These are phyloP conservation scores for Amoebophrya sp. DNA, from an alignment of 169 alveolate species.

Conservation along the genomic window DNA sequence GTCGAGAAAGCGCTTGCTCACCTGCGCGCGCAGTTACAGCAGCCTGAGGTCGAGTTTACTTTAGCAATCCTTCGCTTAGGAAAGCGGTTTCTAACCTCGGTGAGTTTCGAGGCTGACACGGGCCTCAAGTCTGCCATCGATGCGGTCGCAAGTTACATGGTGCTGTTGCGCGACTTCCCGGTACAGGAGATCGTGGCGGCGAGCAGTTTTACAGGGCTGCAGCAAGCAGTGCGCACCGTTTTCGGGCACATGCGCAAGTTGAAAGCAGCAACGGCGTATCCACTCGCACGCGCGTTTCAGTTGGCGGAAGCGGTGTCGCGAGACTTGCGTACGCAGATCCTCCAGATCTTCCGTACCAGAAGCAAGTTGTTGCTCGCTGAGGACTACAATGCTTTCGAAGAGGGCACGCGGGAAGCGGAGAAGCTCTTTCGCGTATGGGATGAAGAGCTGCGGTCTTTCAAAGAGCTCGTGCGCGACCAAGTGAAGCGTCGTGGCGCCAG, in stretches of 20 bases:
- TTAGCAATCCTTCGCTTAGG: constrained; percentile 68
- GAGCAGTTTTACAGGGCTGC: constrained; percentile 69
- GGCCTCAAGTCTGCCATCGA: constrained; percentile 81
- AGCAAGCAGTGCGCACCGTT: constrained; percentile 75
- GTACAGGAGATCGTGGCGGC: constrained; percentile 84
- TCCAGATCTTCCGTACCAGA: constrained; percentile 53
- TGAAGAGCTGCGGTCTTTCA: constrained; percentile 75
- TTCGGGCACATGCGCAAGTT: constrained; percentile 81
- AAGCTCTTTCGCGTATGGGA: constrained; percentile 81
- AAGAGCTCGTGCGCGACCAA: constrained; percentile 69
- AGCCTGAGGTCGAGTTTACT: constrained; percentile 76
- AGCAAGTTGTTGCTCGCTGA: constrained; percentile 67
- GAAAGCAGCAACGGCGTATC: constrained; percentile 74
- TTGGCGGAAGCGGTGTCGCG: constrained; percentile 81
- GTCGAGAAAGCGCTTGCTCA: constrained; percentile 47
- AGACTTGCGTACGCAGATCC: constrained; percentile 70
- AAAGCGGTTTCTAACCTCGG: constrained; percentile 62
- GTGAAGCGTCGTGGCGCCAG: constrained; percentile 68
- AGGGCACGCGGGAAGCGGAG: constrained; percentile 63
- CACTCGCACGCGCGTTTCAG: constrained; percentile 73
- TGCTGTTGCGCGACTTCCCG: constrained; percentile 90
- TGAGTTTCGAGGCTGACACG: constrained; percentile 87
- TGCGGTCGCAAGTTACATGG: constrained; percentile 74
- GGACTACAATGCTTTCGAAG: constrained; percentile 71
- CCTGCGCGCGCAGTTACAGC: constrained; percentile 50